Evolutionary conservation across 1,284 basidiomycete genomes (phyloP).

Genomic region (Chalciporus sp.): DNA sequence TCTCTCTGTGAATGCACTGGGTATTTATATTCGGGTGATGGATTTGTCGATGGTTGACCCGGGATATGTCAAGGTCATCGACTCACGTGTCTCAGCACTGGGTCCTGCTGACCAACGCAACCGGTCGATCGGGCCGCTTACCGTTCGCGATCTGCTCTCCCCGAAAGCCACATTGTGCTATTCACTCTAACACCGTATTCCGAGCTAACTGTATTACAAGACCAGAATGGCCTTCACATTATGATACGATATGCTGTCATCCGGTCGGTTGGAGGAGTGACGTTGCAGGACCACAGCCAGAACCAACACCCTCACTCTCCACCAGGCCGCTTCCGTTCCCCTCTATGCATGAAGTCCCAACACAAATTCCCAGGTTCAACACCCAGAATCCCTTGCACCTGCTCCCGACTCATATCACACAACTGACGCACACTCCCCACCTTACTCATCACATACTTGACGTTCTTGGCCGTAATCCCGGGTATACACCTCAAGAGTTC

Average conservation of each 20-base stretch:
- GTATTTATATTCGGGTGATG: neutral
- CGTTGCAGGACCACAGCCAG: too few relatives aligned
- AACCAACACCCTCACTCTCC: neutral
- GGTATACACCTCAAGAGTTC: constrained; percentile 76
- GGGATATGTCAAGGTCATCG: too few relatives aligned
- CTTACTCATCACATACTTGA: constrained; percentile 82
- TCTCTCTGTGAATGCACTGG: neutral
- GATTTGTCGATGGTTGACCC: too few relatives aligned
- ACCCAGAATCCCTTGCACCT: constrained; percentile 80
- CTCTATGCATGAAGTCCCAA: constrained; percentile 81
- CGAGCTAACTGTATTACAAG: too few relatives aligned
- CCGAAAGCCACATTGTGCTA: too few relatives aligned
- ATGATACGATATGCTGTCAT: too few relatives aligned
- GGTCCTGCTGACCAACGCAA: too few relatives aligned
- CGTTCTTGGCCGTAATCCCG: constrained; percentile 84
- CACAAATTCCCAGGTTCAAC: constrained; percentile 80
- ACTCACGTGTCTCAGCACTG: constrained; percentile 8
- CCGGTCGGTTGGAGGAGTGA: too few relatives aligned
- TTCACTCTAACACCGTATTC: too few relatives aligned
- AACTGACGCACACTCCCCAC: constrained; percentile 79
- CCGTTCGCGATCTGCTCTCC: too few relatives aligned
- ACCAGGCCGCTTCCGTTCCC: constrained; percentile 42
- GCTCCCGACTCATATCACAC: constrained; percentile 63
- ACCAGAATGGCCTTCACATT: too few relatives aligned
- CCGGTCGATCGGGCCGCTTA: too few relatives aligned